phyloP scores from a whole-genome alignment of 192 early-diverging fungal species.

The Podochytrium sp. region DNA sequence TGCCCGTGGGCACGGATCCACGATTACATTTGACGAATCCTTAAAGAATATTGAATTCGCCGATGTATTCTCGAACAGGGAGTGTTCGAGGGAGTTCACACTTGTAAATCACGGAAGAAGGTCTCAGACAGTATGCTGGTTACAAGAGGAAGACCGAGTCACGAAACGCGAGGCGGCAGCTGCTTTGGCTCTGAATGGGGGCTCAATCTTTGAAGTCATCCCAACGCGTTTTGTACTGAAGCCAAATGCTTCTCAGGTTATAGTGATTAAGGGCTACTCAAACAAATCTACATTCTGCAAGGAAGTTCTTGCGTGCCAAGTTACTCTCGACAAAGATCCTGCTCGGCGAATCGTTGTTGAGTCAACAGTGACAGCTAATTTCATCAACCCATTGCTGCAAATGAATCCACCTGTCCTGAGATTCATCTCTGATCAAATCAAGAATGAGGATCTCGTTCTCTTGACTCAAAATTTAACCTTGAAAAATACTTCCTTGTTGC shows the following conservation, averaged over 20 bases:
- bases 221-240: constrained; percentile 56
- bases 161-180: constrained; percentile 24
- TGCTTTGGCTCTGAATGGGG: neutral
- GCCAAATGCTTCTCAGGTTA: constrained; percentile 46
- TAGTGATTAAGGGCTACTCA: constrained; percentile 53
- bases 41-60: constrained; percentile 52
- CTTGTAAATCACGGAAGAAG: constrained; percentile 56
- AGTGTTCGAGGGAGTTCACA: constrained; percentile 51
- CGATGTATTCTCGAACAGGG: constrained; percentile 63
- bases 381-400: constrained; percentile 58
- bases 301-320: constrained; percentile 55
- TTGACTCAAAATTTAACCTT: constrained; percentile 45
- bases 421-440: constrained; percentile 49
- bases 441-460: constrained; percentile 45
- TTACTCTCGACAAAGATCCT: constrained; percentile 58
- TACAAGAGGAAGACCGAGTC: constrained; percentile 39
- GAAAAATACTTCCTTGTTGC: constrained; percentile 52
- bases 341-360: constrained; percentile 45
- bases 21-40: constrained; percentile 54
- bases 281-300: constrained; percentile 37
- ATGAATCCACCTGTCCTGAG: constrained; percentile 46
- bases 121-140: constrained; percentile 57
- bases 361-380: constrained; percentile 51
- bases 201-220: constrained; percentile 52
- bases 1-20: constrained; percentile 58